Evolutionary conservation across 805 yeast species (phyloP).

Genomic region (Candida caryicola): DNA sequence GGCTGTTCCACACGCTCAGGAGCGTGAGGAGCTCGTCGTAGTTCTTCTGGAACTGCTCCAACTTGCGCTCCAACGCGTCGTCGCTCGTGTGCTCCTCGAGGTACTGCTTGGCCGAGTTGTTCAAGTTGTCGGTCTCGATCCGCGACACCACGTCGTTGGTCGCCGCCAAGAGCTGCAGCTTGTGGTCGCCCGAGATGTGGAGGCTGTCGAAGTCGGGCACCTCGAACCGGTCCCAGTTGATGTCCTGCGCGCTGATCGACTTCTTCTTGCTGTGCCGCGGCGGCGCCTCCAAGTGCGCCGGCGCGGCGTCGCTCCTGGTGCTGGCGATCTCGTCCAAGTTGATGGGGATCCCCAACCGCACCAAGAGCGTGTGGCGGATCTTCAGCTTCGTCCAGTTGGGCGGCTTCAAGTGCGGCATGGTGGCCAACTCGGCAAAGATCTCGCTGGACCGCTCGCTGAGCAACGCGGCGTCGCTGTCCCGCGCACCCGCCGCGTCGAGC

Average conservation of each 20-base stretch:
- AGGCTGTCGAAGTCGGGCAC: slow-evolving; percentile 36
- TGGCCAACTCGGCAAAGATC: slow-evolving; percentile 47
- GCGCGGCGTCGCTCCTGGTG: background rate
- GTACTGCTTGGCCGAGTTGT: slow-evolving; percentile 26
- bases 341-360: slow-evolving; percentile 70
- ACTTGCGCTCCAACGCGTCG: slow-evolving; percentile 22
- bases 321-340: slow-evolving; percentile 54
- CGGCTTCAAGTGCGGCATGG: slow-evolving; percentile 49
- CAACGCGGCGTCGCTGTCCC: slow-evolving; percentile 8
- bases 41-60: slow-evolving; percentile 30
- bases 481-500: background rate
- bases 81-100: slow-evolving; percentile 20
- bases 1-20: slow-evolving; percentile 50
- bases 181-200: slow-evolving; percentile 26
- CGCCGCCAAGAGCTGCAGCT: slow-evolving; percentile 20
- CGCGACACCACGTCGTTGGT: slow-evolving; percentile 26
- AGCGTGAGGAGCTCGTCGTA: slow-evolving; percentile 25
- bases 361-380: slow-evolving; percentile 59
- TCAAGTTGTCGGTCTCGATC: slow-evolving; percentile 35
- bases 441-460: slow-evolving; percentile 34
- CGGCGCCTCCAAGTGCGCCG: background rate
- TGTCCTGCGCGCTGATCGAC: slow-evolving; percentile 13
- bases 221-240: slow-evolving; percentile 34
- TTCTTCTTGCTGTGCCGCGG: slow-evolving; percentile 3
- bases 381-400: slow-evolving; percentile 70